These are phyloP conservation scores for Mycogone perniciosa DNA, from an alignment of 2,329 filamentous ascomycete species.

Conservation along the genomic window DNA sequence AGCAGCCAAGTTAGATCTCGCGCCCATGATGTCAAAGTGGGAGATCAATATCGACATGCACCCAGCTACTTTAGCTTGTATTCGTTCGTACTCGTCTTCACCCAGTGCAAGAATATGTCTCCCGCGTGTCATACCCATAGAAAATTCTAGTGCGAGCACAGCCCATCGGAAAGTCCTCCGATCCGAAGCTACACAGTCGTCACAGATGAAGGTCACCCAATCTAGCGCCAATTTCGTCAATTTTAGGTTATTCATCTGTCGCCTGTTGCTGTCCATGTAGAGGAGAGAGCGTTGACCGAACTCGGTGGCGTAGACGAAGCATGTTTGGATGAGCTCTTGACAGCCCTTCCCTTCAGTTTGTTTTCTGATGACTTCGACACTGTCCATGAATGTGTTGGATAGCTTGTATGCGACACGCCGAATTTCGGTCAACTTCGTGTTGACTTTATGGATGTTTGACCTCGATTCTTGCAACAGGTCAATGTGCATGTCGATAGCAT, in stretches of 20 bases:
- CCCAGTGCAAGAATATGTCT: slow-evolving; percentile 88
- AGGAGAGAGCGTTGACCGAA: slow-evolving; percentile 92
- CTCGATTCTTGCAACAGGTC: slow-evolving; percentile 87
- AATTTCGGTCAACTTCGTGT: slow-evolving; percentile 84
- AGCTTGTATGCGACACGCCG: slow-evolving; percentile 94
- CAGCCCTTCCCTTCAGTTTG: slow-evolving; percentile 81
- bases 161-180: slow-evolving; percentile 97
- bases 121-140: slow-evolving; percentile 94
- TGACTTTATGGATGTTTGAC: slow-evolving; percentile 89
- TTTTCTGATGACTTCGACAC: slow-evolving; percentile 83
- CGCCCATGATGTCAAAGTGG: slow-evolving; percentile 98
- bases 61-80: slow-evolving; percentile 84
- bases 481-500: slow-evolving; percentile 74
- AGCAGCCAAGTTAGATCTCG: slow-evolving; percentile 84
- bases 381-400: slow-evolving; percentile 98
- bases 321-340: slow-evolving; percentile 94
- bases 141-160: slow-evolving; percentile 89
- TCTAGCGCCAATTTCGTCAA: slow-evolving; percentile 88
- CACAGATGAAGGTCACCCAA: slow-evolving; percentile 97
- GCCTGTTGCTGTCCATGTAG: slow-evolving; percentile 91
- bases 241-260: slow-evolving; percentile 96
- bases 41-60: slow-evolving; percentile 98
- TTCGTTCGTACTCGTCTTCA: slow-evolving; percentile 75
- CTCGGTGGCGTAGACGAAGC: slow-evolving; percentile 97
- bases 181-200: slow-evolving; percentile 91